These are phyloP conservation scores for Thecamonas trahens DNA, from an alignment of 78 protist species.

Conservation along the genomic window DNA sequence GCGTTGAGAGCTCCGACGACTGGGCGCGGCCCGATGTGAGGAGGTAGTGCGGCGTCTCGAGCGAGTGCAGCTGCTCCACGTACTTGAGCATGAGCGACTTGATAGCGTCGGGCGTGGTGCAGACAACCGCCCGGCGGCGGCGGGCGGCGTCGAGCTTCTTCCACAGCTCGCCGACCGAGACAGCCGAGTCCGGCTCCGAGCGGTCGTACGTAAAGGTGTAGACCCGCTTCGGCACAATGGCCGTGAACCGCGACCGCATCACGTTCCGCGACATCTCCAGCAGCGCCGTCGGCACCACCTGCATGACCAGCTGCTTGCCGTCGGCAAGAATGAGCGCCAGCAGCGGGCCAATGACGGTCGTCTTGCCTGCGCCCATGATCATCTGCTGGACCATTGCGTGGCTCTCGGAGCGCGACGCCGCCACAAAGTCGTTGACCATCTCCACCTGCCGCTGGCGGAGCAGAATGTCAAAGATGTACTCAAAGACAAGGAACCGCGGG, in stretches of 20 bases:
- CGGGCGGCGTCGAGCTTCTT: slow-evolving; percentile 13
- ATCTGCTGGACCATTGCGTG: slow-evolving; percentile 39
- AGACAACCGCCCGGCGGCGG: slow-evolving; percentile 4
- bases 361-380: slow-evolving; percentile 81
- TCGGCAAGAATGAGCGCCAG: slow-evolving; percentile 54
- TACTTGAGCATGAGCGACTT: slow-evolving; percentile 54
- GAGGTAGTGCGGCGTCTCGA: not conserved
- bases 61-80: slow-evolving; percentile 35
- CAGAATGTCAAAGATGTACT: slow-evolving; percentile 29
- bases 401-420: not conserved
- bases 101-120: slow-evolving; percentile 28
- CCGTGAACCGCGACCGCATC: slow-evolving; percentile 42
- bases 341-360: slow-evolving; percentile 66
- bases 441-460: slow-evolving; percentile 59
- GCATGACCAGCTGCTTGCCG: slow-evolving; percentile 42
- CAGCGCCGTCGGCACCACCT: slow-evolving; percentile 55
- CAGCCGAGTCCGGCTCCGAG: not conserved
- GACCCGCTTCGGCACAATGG: slow-evolving; percentile 48
- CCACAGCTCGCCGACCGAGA: not conserved
- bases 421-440: slow-evolving; percentile 18
- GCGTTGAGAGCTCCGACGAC: not conserved
- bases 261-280: slow-evolving; percentile 47
- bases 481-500: slow-evolving; percentile 63
- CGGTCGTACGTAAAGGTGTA: slow-evolving; percentile 45
- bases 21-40: not conserved